Evolutionary conservation across 345 rosid species (phyloP).

Genomic region (Acer negundo): DNA sequence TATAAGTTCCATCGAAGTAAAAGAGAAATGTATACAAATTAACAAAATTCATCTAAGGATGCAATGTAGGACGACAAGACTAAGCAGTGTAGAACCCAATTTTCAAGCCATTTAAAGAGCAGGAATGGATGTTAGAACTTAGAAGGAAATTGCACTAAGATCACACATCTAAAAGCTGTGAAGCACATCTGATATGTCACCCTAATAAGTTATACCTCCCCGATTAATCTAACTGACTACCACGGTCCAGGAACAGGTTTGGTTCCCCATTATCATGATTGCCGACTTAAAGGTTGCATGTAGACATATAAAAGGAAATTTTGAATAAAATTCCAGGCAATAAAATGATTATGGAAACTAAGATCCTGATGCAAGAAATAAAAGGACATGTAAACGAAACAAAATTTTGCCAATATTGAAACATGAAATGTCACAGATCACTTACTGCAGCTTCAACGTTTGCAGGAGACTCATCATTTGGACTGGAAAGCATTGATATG

Average conservation of each 20-base stretch:
- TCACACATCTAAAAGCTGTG: neutral
- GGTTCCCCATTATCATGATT: neutral
- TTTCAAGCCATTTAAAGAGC: neutral
- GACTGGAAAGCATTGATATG: constrained; percentile 87
- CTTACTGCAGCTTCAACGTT: constrained; percentile 91
- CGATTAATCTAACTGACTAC: neutral
- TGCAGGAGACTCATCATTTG: constrained; percentile 93
- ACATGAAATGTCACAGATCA: constrained; percentile 19
- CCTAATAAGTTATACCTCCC: neutral
- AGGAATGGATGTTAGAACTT: too few relatives aligned
- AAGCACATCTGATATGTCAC: neutral
- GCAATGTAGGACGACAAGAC: neutral
- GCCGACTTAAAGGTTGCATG: neutral
- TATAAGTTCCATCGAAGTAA: neutral
- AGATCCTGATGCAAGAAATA: neutral
- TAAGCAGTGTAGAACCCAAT: neutral
- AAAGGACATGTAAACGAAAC: neutral
- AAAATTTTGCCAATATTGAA: constrained; percentile 11
- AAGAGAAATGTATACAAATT: neutral
- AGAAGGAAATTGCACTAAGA: neutral
- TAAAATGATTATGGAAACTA: neutral
- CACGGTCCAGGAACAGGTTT: neutral
- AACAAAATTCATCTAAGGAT: neutral
- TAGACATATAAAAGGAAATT: neutral
- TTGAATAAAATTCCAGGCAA: neutral